Conservation (phyloP, 768 basidiomycete species). For the Mrakia gelida region DNA sequence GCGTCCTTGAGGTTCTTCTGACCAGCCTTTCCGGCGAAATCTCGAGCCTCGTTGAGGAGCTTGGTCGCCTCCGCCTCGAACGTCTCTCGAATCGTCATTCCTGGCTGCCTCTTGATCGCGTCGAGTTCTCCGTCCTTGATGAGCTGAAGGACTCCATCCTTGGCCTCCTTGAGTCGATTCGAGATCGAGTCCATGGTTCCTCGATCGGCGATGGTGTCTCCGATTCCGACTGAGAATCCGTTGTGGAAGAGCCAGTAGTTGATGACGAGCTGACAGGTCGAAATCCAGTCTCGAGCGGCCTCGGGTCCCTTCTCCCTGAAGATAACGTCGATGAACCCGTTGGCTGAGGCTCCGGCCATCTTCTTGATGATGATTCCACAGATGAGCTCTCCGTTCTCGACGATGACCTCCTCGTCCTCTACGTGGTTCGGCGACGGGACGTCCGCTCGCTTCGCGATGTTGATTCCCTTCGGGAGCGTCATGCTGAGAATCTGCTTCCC, state of each 20-base stretch:
- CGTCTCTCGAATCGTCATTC: conserved; percentile 99
- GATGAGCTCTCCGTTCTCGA: conserved; percentile 94
- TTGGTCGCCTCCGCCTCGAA: conserved; percentile 90
- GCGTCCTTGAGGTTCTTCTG: conserved; percentile 96
- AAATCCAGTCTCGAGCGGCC: conserved; percentile 81
- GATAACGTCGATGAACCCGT: conserved; percentile 90
- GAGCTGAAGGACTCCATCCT: conserved; percentile 68
- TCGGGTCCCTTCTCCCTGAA: conserved; percentile 98
- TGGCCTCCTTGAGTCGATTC: conserved; percentile 72
- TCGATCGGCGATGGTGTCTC: conserved; percentile 91
- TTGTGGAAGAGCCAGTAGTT: conserved; percentile 99
- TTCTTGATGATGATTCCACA: conserved; percentile 97
- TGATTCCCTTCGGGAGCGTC: conserved; percentile 91
- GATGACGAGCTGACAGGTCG: conserved; percentile 88
- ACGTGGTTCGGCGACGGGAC: conserved; percentile 77
- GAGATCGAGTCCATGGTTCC: conserved; percentile 84
- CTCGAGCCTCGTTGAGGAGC: conserved; percentile 90
- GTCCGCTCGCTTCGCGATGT: conserved; percentile 55
- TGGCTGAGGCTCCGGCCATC: conserved; percentile 86
- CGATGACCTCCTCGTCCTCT: conserved; percentile 84
- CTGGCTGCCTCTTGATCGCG: conserved; percentile 79
- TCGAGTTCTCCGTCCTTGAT: conserved; percentile 82
- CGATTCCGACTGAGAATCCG: conserved; percentile 98
- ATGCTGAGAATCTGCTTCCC: conserved; percentile 94
- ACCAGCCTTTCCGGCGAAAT: conserved; percentile 91